Evolutionary conservation across 345 rosid species (phyloP).

Genomic region (Brassica napus): DNA sequence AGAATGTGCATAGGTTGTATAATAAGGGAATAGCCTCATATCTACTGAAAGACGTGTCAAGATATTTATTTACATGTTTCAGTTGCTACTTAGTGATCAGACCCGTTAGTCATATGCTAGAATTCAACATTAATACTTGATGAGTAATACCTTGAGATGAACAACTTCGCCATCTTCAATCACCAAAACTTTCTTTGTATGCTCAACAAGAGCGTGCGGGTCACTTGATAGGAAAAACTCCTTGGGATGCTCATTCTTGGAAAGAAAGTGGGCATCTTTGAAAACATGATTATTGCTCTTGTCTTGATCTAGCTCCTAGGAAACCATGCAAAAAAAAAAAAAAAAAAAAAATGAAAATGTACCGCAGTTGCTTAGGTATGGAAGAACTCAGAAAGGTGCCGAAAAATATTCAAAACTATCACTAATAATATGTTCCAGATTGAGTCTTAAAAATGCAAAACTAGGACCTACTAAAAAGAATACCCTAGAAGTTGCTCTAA

Average conservation of each 20-base stretch:
- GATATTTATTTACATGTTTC: slow-evolving; percentile 9
- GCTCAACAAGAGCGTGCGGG: slow-evolving; percentile 87
- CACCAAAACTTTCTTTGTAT: slow-evolving; percentile 81
- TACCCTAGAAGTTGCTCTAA: neutral
- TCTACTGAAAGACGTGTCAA: neutral
- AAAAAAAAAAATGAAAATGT: too few relatives aligned
- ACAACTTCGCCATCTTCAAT: slow-evolving; percentile 94
- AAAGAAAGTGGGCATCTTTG: slow-evolving; percentile 65
- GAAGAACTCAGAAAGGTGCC: neutral
- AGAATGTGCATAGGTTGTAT: neutral
- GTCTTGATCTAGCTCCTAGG: slow-evolving; percentile 63
- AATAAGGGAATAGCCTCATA: neutral
- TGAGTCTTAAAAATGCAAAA: neutral
- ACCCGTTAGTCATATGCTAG: neutral
- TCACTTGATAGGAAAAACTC: slow-evolving; percentile 89
- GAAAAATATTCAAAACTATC: neutral
- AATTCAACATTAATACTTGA: neutral
- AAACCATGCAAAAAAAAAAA: slow-evolving; percentile 8
- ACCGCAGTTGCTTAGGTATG: neutral
- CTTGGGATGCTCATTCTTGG: slow-evolving; percentile 65
- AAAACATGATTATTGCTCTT: slow-evolving; percentile 49
- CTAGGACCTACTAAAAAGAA: neutral
- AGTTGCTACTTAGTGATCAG: neutral
- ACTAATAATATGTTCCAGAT: neutral
- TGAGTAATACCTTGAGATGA: slow-evolving; percentile 65